Evolutionary conservation across 2,329 filamentous ascomycete species (phyloP).

Genomic region (Lithohypha guttulata): DNA sequence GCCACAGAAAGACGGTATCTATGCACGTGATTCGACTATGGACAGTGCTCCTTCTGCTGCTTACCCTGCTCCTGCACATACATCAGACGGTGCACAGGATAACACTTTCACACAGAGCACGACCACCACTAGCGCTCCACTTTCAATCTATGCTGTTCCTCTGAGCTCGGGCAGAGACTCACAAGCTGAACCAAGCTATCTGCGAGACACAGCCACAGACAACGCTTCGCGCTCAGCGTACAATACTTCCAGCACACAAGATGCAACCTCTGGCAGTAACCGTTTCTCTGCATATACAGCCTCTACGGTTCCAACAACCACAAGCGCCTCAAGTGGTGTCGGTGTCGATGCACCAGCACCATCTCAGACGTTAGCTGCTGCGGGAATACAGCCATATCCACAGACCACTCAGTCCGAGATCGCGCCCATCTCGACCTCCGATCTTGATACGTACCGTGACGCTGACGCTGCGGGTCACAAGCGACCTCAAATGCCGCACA

Average conservation of each 20-base stretch:
- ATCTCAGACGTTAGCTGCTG: not conserved
- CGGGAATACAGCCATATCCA: not conserved
- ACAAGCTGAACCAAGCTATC: no score
- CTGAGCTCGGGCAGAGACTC: no score
- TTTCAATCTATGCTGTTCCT: no score
- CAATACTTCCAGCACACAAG: no score
- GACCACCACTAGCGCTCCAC: not conserved
- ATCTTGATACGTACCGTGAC: not conserved
- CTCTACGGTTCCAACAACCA: not conserved
- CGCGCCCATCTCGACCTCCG: not conserved
- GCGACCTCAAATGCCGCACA: slow-evolving; percentile 9
- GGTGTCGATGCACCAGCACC: not conserved
- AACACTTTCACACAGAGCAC: no score
- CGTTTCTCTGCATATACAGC: slow-evolving; percentile 2
- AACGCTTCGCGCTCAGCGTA: no score
- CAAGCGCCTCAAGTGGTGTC: not conserved
- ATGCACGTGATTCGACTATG: no score
- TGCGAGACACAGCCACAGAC: no score
- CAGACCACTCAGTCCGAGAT: not conserved
- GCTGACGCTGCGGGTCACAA: not conserved
- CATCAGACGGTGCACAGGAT: no score
- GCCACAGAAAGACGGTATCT: not conserved
- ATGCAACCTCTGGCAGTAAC: no score
- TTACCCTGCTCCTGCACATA: no score
- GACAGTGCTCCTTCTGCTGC: no score